phyloP scores from a whole-genome alignment of 257 asterid species.

The Petunia axillaris region DNA sequence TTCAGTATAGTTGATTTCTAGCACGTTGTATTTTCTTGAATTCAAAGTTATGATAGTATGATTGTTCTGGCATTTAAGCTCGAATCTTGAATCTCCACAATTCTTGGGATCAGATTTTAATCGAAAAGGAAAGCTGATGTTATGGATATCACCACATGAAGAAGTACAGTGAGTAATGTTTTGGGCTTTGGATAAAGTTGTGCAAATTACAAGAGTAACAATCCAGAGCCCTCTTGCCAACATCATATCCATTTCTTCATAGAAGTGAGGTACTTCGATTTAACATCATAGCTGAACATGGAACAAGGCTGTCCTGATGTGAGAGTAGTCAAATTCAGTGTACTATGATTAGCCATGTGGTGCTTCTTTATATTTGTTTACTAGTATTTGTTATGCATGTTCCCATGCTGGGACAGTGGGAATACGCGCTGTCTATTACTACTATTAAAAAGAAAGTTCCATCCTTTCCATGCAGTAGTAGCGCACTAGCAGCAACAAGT shows the following conservation, averaged over 20 bases:
- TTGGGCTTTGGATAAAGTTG: slow-evolving; percentile 39
- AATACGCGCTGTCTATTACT: too few relatives aligned
- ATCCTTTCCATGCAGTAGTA: too few relatives aligned
- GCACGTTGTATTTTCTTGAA: slow-evolving; percentile 42
- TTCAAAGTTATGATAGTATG: slow-evolving; percentile 32
- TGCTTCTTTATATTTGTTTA: too few relatives aligned
- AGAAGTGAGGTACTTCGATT: too few relatives aligned
- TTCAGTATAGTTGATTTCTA: slow-evolving; percentile 44
- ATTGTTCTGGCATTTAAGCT: slow-evolving; percentile 51
- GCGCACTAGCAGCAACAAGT: too few relatives aligned
- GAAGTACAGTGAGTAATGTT: slow-evolving; percentile 44
- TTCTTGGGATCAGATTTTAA: slow-evolving; percentile 42
- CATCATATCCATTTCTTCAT: background rate
- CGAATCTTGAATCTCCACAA: slow-evolving; percentile 45
- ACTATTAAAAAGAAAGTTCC: too few relatives aligned
- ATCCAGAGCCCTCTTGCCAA: slow-evolving; percentile 9
- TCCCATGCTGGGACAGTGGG: too few relatives aligned
- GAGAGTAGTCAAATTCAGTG: too few relatives aligned
- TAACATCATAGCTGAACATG: background rate
- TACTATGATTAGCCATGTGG: too few relatives aligned
- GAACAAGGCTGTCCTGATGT: too few relatives aligned
- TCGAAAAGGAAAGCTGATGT: slow-evolving; percentile 58
- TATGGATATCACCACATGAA: slow-evolving; percentile 45
- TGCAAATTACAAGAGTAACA: slow-evolving; percentile 31
- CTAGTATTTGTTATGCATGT: too few relatives aligned